Evolutionary conservation across 495 filamentous ascomycete genomes (phyloP), one percentile per base, ranked within the genome.

Genomic region (Penicillium psychrofluorescens): DNA sequence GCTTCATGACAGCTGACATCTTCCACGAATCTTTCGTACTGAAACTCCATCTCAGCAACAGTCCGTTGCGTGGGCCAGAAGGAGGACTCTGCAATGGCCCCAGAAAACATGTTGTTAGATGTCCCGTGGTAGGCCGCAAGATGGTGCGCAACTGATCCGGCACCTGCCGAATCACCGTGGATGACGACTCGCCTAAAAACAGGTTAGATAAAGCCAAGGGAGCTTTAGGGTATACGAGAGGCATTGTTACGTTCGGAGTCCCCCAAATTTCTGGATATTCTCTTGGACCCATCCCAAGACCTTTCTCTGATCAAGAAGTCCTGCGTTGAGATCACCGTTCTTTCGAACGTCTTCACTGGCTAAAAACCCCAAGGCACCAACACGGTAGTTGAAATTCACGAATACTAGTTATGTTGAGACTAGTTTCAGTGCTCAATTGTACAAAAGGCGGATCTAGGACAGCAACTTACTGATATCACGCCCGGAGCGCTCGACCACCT

Each of bases 381-480:
- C 81, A 1, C 86, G 79, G 50, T 88, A 88, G 51, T 88, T 89
- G 63, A 88, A 80, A 46, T 77, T 83, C 7, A 90, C 79, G 31
- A 86, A 66, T 7, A 90, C 66, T 22, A 22, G 22, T 3, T 3
- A 6, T 6, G 6, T 22, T 4, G 22, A 22, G 22, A 22, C 6
- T 22, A 22, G 22, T 22, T 22, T 3, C 22, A 22, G 22, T 22
- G 2, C 22, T 22, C 22, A 22, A 2, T 22, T 0, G 22, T 2
- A 22, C 22, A 22, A 22, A 0, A 22, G 2, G 22, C 22, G 22
- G 6, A 22, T 6, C 22, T 4, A 3, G 22, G 22, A 22, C 6
- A 0, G 22, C 22, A 22, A 22, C 22, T 22, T 22, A 22, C 22
- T 22, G 36, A 88, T 74, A 8, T 52, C 49, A 22, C 59, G 48